Conservation (phyloP, 108 stramenopile genomes). For the Pseudonitzschia multistriata region DNA sequence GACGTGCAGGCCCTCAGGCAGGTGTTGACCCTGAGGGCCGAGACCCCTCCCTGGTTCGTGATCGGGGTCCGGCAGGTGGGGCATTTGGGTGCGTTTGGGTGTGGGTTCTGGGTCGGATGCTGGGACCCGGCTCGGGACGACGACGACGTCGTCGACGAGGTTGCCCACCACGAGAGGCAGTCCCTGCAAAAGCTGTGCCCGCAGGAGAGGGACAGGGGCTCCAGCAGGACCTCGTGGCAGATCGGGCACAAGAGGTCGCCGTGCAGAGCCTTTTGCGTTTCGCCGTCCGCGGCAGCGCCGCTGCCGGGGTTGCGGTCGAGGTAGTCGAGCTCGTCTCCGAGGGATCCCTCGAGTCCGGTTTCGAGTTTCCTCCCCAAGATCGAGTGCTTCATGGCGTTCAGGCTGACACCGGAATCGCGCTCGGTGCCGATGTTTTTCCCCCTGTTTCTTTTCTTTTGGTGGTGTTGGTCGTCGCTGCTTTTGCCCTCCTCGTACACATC, state of each 20-base stretch:
- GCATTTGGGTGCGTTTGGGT: slow-evolving; percentile 24
- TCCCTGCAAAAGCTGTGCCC: slow-evolving; percentile 73
- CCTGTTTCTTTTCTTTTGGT: neutral
- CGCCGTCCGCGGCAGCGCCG: neutral
- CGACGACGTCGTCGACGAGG: neutral
- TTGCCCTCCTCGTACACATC: neutral
- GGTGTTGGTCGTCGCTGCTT: neutral
- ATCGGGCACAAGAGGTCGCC: slow-evolving; percentile 55
- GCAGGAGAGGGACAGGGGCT: slow-evolving; percentile 56
- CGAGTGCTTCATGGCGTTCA: slow-evolving; percentile 1
- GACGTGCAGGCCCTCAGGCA: slow-evolving; percentile 45
- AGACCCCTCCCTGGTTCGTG: neutral
- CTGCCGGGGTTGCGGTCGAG: neutral
- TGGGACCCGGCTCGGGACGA: neutral
- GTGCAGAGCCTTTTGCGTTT: slow-evolving; percentile 17
- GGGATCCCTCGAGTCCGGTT: neutral
- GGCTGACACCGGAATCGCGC: neutral
- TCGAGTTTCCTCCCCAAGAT: slow-evolving; percentile 7
- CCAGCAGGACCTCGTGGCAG: slow-evolving; percentile 58
- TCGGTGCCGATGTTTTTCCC: neutral
- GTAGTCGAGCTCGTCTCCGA: neutral
- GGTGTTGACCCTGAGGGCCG: slow-evolving; percentile 38
- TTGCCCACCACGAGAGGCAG: slow-evolving; percentile 60
- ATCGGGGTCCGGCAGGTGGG: slow-evolving; percentile 48
- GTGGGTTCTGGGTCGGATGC: neutral